These are phyloP conservation scores for Escovopsis weberi DNA, from an alignment of 2,329 filamentous ascomycete species.

Conservation along the genomic window DNA sequence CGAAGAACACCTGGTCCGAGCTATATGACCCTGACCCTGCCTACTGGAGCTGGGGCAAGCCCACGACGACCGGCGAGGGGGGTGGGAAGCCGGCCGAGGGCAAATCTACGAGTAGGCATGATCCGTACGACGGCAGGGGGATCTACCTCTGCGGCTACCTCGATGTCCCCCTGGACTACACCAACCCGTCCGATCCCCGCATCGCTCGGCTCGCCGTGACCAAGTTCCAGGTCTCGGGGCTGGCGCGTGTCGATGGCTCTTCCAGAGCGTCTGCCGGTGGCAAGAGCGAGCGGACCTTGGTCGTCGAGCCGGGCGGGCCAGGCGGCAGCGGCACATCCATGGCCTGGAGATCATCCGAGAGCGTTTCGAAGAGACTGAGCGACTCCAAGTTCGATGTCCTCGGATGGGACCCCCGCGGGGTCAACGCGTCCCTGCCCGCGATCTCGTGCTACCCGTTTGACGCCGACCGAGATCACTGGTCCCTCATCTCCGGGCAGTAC, in stretches of 20 bases:
- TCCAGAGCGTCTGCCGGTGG: slow-evolving; percentile 10
- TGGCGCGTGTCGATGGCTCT: slow-evolving; percentile 14
- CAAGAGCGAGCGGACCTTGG: slow-evolving; percentile 32
- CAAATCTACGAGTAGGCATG: too few relatives aligned
- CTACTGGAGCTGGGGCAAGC: slow-evolving; percentile 32
- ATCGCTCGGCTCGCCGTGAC: slow-evolving; percentile 33
- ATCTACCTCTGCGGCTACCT: slow-evolving; percentile 34
- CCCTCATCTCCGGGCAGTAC: slow-evolving; percentile 23
- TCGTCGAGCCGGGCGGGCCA: slow-evolving; percentile 36
- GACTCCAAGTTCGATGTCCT: slow-evolving; percentile 30
- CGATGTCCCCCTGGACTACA: slow-evolving; percentile 33
- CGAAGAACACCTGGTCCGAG: slow-evolving; percentile 23
- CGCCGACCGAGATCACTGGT: slow-evolving; percentile 32
- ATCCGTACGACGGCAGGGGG: slow-evolving; percentile 23
- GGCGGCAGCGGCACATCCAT: slow-evolving; percentile 32
- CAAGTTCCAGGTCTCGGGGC: slow-evolving; percentile 33
- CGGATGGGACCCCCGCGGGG: slow-evolving; percentile 40
- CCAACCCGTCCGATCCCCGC: slow-evolving; percentile 27
- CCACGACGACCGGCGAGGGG: not conserved
- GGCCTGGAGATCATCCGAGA: slow-evolving; percentile 23
- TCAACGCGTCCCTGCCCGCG: slow-evolving; percentile 31
- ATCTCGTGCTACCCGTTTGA: slow-evolving; percentile 32
- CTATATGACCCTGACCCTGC: slow-evolving; percentile 29
- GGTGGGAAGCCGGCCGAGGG: not conserved
- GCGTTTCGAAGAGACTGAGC: slow-evolving; percentile 25